A percentile compares a stretch with the other conserved stretches of the same genome.
These are phyloP conservation scores for Melanomma pulvis-pyrius DNA, from an alignment of 495 filamentous ascomycete species.

Conservation along the genomic window DNA sequence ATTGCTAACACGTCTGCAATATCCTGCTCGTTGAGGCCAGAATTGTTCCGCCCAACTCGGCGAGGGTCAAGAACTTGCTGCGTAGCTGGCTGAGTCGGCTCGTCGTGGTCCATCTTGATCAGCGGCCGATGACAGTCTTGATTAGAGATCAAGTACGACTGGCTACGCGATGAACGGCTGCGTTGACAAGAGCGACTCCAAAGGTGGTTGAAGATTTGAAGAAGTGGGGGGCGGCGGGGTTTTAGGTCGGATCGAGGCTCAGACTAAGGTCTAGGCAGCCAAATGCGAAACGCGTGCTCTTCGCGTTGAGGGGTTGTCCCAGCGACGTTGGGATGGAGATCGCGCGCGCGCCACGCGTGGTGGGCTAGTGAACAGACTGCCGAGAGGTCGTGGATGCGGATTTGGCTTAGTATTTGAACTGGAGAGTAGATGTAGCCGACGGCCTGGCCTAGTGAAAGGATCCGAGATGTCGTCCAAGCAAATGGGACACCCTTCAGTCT, in stretches of 20 bases:
- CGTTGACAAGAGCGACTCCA: not conserved
- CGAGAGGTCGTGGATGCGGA: not conserved
- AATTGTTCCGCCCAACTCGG: conserved; percentile 72
- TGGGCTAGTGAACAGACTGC: not conserved
- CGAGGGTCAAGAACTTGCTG: conserved; percentile 81
- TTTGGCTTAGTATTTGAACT: not conserved
- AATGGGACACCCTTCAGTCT: conserved; percentile 22
- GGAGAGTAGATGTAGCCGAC: not conserved
- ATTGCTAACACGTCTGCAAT: conserved; percentile 87
- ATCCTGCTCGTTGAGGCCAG: conserved; percentile 77
- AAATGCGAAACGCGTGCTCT: not conserved
- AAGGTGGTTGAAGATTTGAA: not conserved
- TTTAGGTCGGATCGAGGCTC: not conserved
- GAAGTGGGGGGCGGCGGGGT: not conserved
- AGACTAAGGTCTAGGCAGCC: not conserved
- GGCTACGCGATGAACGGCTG: not conserved
- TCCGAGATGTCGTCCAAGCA: conserved; percentile 20
- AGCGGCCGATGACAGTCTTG: not conserved
- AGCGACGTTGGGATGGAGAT: not conserved
- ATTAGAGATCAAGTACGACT: no score
- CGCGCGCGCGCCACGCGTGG: not conserved
- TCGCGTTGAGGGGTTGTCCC: not conserved
- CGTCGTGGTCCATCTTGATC: conserved; percentile 42
- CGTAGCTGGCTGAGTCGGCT: conserved; percentile 68
- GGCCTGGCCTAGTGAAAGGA: not conserved